A percentile compares a stretch with the other conserved stretches of the same genome.
Evolutionary conservation across 2,329 filamentous ascomycete species (phyloP).

Genomic region (Fusarium odoratissimum): DNA sequence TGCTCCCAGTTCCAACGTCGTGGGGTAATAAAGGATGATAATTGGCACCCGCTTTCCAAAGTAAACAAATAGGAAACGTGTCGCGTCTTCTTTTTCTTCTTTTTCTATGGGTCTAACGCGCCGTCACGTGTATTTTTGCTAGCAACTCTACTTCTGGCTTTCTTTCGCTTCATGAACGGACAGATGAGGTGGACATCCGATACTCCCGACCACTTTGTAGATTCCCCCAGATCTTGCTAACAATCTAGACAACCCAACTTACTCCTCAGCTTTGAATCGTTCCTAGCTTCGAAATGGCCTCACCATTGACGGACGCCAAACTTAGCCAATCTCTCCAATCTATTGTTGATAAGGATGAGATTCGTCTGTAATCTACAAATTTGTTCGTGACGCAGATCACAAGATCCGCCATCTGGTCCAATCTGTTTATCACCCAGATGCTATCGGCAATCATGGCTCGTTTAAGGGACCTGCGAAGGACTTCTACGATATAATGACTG

Average conservation of each 20-base stretch:
- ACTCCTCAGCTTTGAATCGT: not conserved
- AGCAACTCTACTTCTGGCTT: not conserved
- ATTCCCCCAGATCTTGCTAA: not conserved
- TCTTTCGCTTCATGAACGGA: not conserved
- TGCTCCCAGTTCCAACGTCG: slow-evolving; percentile 9
- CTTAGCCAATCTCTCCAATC: not conserved
- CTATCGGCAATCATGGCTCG: not conserved
- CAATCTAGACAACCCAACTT: not conserved
- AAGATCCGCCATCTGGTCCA: not conserved
- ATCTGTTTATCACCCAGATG: not conserved
- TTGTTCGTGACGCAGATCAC: not conserved
- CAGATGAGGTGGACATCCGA: not conserved
- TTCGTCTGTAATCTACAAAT: not conserved
- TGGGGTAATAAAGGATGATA: slow-evolving; percentile 34
- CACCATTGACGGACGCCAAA: not conserved
- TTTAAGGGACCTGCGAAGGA: not conserved
- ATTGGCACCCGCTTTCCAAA: slow-evolving; percentile 30
- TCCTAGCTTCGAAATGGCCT: not conserved
- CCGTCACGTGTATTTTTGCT: slow-evolving; percentile 34
- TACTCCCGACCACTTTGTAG: not conserved
- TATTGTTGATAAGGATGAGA: not conserved
- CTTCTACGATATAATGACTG: not conserved
- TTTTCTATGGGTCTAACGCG: slow-evolving; percentile 27
- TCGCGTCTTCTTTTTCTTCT: slow-evolving; percentile 27
- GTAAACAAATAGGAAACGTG: slow-evolving; percentile 43